These are phyloP conservation scores for Paraphaeosphaeria sporulosa DNA, from an alignment of 2,329 filamentous ascomycete species.

Conservation along the genomic window DNA sequence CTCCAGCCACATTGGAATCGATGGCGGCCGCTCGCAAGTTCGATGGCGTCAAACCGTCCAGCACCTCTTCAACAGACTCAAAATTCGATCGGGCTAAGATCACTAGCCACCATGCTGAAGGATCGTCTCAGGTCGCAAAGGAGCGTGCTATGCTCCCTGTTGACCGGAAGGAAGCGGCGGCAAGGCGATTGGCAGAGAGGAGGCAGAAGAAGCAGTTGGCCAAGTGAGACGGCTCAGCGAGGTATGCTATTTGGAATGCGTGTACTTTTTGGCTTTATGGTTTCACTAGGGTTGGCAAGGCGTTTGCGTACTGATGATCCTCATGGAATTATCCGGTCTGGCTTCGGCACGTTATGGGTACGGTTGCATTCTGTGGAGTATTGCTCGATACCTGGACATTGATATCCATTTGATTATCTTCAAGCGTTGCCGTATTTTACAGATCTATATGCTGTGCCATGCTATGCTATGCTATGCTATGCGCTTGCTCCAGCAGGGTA, in stretches of 20 bases:
- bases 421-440: slow-evolving; percentile 9
- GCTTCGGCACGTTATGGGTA: slow-evolving; percentile 2
- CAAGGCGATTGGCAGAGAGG: slow-evolving; percentile 33
- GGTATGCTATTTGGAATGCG: neutral
- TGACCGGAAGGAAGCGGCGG: slow-evolving; percentile 39
- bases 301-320: neutral
- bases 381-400: neutral
- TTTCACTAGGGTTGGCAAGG: neutral
- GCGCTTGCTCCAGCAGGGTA: slow-evolving; percentile 4
- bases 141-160: slow-evolving; percentile 29
- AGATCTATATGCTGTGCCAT: neutral
- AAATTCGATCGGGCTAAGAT: slow-evolving; percentile 33
- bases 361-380: neutral
- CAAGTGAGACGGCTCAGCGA: neutral
- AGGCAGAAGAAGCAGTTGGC: slow-evolving; percentile 33
- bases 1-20: neutral
- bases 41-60: slow-evolving; percentile 4
- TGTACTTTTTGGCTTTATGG: neutral
- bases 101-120: slow-evolving; percentile 34
- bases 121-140: slow-evolving; percentile 27
- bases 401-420: slow-evolving; percentile 7
- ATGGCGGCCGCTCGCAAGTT: neutral
- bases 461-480: neutral
- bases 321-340: neutral
- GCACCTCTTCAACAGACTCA: slow-evolving; percentile 22